Percentiles rank a stretch among this genome's conserved stretches.
phyloP scores from a whole-genome alignment of 257 asterid genomes.

The Solanum lycopersicoides region DNA sequence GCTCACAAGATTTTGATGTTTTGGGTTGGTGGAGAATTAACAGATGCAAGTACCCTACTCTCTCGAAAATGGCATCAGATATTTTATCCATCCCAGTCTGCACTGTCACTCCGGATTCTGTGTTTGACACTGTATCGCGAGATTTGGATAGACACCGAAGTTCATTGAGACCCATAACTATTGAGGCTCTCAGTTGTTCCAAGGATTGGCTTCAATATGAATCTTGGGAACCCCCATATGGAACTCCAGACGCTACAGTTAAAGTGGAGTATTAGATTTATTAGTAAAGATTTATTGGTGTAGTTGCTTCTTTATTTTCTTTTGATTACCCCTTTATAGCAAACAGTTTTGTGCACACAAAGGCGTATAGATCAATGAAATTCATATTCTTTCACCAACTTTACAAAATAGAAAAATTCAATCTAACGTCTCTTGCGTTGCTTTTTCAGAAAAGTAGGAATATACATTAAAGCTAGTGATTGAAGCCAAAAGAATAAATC shows the following conservation, averaged over 20 bases:
- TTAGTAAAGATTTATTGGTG: not conserved
- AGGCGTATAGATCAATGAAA: conserved; percentile 2
- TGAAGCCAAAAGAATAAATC: not conserved
- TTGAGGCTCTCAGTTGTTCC: conserved; percentile 60
- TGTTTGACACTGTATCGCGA: conserved; percentile 40
- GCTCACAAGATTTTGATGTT: conserved; percentile 64
- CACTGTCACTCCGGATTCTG: conserved; percentile 35
- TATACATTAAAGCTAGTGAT: not conserved
- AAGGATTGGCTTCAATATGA: conserved; percentile 72
- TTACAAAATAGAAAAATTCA: not conserved
- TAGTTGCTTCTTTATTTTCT: not conserved
- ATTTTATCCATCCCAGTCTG: conserved; percentile 65
- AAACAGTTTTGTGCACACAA: conserved; percentile 2
- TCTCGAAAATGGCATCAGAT: conserved; percentile 70
- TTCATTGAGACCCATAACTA: conserved; percentile 31
- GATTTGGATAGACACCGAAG: conserved; percentile 34
- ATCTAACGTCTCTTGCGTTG: not conserved
- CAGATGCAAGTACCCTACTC: conserved; percentile 41
- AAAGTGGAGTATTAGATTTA: conserved; percentile 14
- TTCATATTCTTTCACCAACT: conserved; percentile 1
- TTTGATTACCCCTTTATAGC: not conserved
- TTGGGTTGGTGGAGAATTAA: conserved; percentile 81
- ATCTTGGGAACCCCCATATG: conserved; percentile 7
- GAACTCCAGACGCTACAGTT: conserved; percentile 7
- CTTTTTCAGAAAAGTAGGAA: not conserved